Base-by-base conservation (phyloP, 352 stramenopile genomes). In the Phytophthora ohioensis region DNA sequence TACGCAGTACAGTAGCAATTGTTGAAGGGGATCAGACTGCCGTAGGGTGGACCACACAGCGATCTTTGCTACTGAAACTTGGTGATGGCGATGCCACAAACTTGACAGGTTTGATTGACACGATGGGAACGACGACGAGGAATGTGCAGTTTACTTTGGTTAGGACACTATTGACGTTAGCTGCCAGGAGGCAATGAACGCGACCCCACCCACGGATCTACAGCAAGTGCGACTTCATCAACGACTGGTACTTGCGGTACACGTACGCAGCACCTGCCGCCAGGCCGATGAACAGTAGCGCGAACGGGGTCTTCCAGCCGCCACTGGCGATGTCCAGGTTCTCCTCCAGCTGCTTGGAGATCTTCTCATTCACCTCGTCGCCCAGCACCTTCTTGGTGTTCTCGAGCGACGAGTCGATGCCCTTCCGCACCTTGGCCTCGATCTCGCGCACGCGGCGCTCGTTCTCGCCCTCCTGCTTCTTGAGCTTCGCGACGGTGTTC, bases 181-280 rank as follows among this genome's bases (percentile, higher is more conserved):
- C 49, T 62, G 58, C 27, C 41, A 51, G 21, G 51, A 60, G 10
- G 49, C 46, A 57, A 13, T 46, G 4, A 57, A 45, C 42, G 30
- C 38, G 45, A 69, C 47, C 45, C 35, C 41, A 64, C 54, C 30
- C 34, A 61, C n/a, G 42, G 17, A 57, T 49, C 61, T 93, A 96
- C 74, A 96, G 75, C 78, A 96, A 73, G 77, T 96, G 88, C 43
- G 85, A 93, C 82, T 96, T 96, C 80, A 93, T 89, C 21, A 96
- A 76, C 64, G 79, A 79, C 64, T 91, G 78, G 79, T 96, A 96
- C 84, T 96, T 96, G 70, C 82, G 85, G 75, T 94, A 96, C 61
- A 87, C 79, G 48, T 82, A 85, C 27, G 67, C 70, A 41, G 71
- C 81, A 51, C 77, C 81, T 12, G 68, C 82, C 30, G 74, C 82